These are phyloP conservation scores for Apiotrichum montevideense DNA, from an alignment of 1,284 basidiomycete species.

Conservation along the genomic window DNA sequence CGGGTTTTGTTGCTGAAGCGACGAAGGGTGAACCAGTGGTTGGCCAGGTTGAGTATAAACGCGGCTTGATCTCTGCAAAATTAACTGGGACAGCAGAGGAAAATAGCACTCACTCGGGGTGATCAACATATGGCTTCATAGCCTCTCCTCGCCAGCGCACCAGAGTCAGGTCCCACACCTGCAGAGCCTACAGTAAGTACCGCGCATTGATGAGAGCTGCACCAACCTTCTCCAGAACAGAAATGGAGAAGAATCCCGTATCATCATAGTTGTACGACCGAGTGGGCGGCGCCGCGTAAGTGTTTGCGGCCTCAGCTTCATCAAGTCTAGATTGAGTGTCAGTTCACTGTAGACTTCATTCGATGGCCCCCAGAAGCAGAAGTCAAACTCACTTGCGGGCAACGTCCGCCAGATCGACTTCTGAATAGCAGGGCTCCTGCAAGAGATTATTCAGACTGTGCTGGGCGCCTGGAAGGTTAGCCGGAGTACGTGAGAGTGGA, in stretches of 20 bases:
- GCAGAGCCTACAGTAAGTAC: constrained; percentile 53
- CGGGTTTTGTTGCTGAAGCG: constrained; percentile 58
- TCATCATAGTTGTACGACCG: constrained; percentile 81
- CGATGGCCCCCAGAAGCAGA: not conserved
- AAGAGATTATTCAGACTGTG: constrained; percentile 51
- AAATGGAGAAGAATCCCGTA: constrained; percentile 77
- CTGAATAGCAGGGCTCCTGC: constrained; percentile 56
- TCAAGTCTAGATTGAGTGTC: constrained; percentile 42
- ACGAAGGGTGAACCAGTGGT: constrained; percentile 84
- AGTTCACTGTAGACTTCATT: not conserved
- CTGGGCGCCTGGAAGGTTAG: constrained; percentile 41
- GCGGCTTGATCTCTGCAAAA: constrained; percentile 64
- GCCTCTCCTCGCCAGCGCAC: constrained; percentile 77
- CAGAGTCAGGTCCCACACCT: constrained; percentile 74
- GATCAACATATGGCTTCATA: constrained; percentile 67
- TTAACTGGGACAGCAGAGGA: not conserved
- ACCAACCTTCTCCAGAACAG: constrained; percentile 28
- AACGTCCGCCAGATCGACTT: constrained; percentile 77
- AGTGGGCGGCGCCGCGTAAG: constrained; percentile 35
- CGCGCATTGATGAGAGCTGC: no score
- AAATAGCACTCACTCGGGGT: constrained; percentile 61
- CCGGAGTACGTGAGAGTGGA: not conserved
- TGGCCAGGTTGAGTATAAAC: constrained; percentile 78
- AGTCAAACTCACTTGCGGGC: constrained; percentile 49
- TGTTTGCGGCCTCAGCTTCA: constrained; percentile 46